Evolutionary conservation across 2,329 filamentous ascomycete species (phyloP).

Genomic region (Scedosporium apiospermum): DNA sequence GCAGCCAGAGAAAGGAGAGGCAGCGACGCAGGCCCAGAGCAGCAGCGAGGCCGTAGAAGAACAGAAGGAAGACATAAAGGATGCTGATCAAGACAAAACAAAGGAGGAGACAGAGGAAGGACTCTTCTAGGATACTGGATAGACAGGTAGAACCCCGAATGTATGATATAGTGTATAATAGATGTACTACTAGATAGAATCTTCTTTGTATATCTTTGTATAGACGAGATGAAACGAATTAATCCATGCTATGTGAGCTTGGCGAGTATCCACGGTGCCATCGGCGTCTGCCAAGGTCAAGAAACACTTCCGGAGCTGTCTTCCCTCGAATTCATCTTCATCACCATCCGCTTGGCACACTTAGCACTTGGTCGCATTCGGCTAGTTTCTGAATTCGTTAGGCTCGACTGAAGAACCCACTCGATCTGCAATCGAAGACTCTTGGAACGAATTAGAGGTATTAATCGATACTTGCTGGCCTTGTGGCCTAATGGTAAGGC

Average conservation of each 20-base stretch:
- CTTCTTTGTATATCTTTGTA: neutral
- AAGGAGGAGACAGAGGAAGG: neutral
- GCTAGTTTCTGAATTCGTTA: neutral
- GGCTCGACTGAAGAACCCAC: neutral
- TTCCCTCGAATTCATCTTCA: too few relatives aligned
- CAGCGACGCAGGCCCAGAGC: neutral
- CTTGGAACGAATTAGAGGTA: neutral
- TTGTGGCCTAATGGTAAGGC: conserved; percentile 8
- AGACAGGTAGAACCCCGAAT: neutral
- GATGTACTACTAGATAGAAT: neutral
- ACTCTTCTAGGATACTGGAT: neutral
- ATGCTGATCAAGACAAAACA: neutral
- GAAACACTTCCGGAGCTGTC: too few relatives aligned
- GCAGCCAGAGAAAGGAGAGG: neutral
- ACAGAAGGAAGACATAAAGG: neutral
- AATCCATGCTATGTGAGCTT: too few relatives aligned
- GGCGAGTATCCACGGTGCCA: too few relatives aligned
- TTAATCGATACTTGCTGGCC: neutral
- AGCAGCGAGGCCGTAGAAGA: neutral
- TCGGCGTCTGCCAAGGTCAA: too few relatives aligned
- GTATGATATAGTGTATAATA: conserved; percentile 1
- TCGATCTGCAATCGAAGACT: neutral
- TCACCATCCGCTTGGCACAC: too few relatives aligned
- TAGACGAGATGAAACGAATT: too few relatives aligned
- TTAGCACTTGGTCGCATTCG: neutral